These are phyloP conservation scores for Mucor indicus DNA, from an alignment of 371 early-diverging fungal genomes.

Conservation along the genomic window DNA sequence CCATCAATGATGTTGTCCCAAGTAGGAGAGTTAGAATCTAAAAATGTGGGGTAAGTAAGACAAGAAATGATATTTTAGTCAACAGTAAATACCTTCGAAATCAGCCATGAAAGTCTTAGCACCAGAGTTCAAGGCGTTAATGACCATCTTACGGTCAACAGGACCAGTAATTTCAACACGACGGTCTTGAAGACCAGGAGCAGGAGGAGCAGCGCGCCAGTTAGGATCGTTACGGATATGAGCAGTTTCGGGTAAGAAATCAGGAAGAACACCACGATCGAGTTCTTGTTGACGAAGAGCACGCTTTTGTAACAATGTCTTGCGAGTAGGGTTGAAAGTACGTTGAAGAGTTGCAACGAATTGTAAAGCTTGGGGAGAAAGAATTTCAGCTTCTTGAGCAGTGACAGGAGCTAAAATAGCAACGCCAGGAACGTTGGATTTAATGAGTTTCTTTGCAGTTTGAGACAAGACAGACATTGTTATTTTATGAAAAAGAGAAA, in stretches of 20 bases:
- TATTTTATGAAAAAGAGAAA: background rate
- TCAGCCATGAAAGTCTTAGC: constrained; percentile 96
- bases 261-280: constrained; percentile 81
- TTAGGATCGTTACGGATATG: constrained; percentile 84
- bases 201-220: constrained; percentile 90
- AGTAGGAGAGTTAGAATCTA: constrained; percentile 91
- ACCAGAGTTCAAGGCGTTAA: constrained; percentile 94
- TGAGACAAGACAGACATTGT: constrained; percentile 5
- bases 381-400: constrained; percentile 62
- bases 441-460: constrained; percentile 8
- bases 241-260: constrained; percentile 93
- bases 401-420: constrained; percentile 32
- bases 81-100: constrained; percentile 75
- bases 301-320: constrained; percentile 75
- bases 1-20: constrained; percentile 88
- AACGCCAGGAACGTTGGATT: constrained; percentile 26
- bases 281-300: constrained; percentile 74
- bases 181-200: constrained; percentile 89
- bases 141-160: constrained; percentile 98
- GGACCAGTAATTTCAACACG: constrained; percentile 98
- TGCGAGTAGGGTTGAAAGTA: constrained; percentile 84
- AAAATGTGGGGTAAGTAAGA: background rate
- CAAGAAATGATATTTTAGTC: background rate
- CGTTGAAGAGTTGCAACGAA: constrained; percentile 88
- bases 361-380: constrained; percentile 75